A percentile compares a stretch with the other conserved stretches of the same genome.
These are phyloP conservation scores for Flammula alnicola DNA, from an alignment of 1,284 basidiomycete genomes.

Conservation along the genomic window DNA sequence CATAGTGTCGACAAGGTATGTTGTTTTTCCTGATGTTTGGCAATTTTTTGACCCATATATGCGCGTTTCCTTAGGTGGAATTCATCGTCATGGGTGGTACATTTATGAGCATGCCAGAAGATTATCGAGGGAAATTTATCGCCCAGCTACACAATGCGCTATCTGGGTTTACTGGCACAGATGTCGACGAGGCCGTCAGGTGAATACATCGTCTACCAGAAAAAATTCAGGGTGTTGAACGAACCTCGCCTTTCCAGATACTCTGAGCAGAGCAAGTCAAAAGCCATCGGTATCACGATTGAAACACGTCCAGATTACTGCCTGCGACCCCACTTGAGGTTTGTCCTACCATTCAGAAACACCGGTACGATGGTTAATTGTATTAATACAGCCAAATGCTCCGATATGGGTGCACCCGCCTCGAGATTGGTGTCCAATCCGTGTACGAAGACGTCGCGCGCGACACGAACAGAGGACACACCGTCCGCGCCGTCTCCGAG, in stretches of 20 bases:
- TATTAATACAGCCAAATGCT: constrained; percentile 98
- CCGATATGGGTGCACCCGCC: constrained; percentile 96
- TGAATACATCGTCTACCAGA: constrained; percentile 34
- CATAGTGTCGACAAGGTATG: constrained; percentile 96
- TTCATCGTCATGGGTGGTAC: constrained; percentile 99
- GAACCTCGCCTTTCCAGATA: constrained; percentile 54
- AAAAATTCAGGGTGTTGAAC: constrained; percentile 1
- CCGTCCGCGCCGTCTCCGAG: constrained; percentile 96
- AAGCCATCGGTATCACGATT: constrained; percentile 99
- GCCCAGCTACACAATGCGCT: constrained; percentile 98
- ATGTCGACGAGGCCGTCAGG: constrained; percentile 97
- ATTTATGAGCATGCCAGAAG: constrained; percentile 99
- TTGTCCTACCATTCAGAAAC: background rate
- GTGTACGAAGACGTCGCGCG: constrained; percentile 99
- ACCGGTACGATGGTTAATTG: no score
- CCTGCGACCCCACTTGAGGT: constrained; percentile 93
- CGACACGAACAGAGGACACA: constrained; percentile 98
- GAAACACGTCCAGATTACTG: constrained; percentile 99
- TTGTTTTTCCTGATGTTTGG: background rate
- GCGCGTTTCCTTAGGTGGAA: constrained; percentile 68
- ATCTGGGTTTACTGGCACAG: constrained; percentile 90
- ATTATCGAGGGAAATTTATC: constrained; percentile 92
- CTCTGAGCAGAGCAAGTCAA: constrained; percentile 96
- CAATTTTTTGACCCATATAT: constrained; percentile 1
- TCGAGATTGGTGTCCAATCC: constrained; percentile 98